Evolutionary conservation across 164 flowering plant species (phyloP), one percentile per base, ranked within the genome.

Genomic region (Annona cherimola): DNA sequence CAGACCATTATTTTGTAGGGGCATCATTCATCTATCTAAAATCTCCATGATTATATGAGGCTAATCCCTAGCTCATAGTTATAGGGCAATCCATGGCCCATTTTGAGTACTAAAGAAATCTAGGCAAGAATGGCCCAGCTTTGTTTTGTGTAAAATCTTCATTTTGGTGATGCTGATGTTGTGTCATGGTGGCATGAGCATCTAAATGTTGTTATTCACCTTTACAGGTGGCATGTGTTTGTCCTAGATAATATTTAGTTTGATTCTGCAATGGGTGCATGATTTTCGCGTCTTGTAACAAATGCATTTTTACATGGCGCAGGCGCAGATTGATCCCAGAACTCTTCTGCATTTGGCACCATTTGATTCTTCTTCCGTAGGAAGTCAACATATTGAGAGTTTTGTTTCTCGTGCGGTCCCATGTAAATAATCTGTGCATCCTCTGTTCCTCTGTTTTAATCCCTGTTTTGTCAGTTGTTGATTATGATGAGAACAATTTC

Each of bases 401-500:
- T 68, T 65, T 69, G 44, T 63, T 70, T 73, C 69, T 70, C 18
- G 42, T 26, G 66, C 50, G n/a, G 77, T 67, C 61, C 61, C 71
- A 18, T 79, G 81, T 81, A 72, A 72, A 76, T 74, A 78, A 73
- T 75, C 68, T 66, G 67, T 70, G 75, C 11, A 66, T 73, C 72
- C 44, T 77, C 14, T 14, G 67, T 14, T 64, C 57, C 12, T 64
- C 41, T 19, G 67, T 14, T n/a, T 40, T 41, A 40, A 16, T 40
- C 14, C 70, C 77, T 77, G 55, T 66, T 66, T 68, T 57, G 70
- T 67, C 35, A 63, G 69, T 75, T 69, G 46, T 63, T 60, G 73
- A 69, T 72, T 70, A 71, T 71, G 79, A 76, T 76, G 73, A 76
- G 84, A 79, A 78, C 76, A 43, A 3, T 54, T 19, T 66, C 4